Evolutionary conservation across 164 flowering plant species (phyloP).

Genomic region (Dillenia turbinata): DNA sequence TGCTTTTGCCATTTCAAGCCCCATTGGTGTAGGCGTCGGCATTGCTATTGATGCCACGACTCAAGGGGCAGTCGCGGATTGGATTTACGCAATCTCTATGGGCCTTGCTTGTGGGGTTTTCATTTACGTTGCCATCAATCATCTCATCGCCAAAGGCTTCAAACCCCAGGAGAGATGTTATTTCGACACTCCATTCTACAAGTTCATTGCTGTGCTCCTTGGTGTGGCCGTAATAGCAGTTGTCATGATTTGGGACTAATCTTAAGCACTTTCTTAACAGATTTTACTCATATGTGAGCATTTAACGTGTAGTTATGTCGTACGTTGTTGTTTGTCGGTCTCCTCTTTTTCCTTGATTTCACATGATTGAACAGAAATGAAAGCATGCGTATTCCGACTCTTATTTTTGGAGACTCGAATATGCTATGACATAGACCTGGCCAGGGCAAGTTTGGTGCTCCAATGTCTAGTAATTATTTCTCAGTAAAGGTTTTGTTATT

Average conservation of each 20-base stretch:
- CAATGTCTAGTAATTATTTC: too few relatives aligned
- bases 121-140: constrained; percentile 79
- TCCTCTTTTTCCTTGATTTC: too few relatives aligned
- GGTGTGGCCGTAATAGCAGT: constrained; percentile 74
- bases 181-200: constrained; percentile 56
- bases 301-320: too few relatives aligned
- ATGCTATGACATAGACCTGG: too few relatives aligned
- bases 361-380: too few relatives aligned
- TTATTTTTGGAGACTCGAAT: too few relatives aligned
- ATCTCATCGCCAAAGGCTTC: constrained; percentile 69
- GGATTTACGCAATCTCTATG: constrained; percentile 81
- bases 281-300: too few relatives aligned
- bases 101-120: constrained; percentile 79
- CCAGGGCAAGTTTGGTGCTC: too few relatives aligned
- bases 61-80: constrained; percentile 59
- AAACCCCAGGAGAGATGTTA: constrained; percentile 34
- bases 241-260: constrained; percentile 77
- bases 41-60: constrained; percentile 69
- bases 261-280: too few relatives aligned
- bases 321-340: too few relatives aligned
- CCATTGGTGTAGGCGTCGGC: constrained; percentile 79
- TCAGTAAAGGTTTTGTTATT: too few relatives aligned
- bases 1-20: constrained; percentile 81
- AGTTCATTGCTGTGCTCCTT: constrained; percentile 54
- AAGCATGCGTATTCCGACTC: too few relatives aligned